Evolutionary conservation across 768 basidiomycete genomes (phyloP).

Genomic region (Amanita brunnescens): DNA sequence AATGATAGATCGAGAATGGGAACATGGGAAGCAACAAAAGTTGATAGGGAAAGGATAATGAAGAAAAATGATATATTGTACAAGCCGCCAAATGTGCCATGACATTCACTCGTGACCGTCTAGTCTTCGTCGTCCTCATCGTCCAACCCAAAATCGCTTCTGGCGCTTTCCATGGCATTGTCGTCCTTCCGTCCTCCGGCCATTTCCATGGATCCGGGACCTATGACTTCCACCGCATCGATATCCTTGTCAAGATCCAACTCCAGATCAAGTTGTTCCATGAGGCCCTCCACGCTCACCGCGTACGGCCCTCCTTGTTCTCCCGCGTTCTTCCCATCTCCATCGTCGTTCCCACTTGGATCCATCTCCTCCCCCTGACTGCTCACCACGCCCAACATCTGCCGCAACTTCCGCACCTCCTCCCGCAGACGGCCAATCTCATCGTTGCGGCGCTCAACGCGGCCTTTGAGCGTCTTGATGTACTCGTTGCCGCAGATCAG

Average conservation of each 20-base stretch:
- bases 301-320: background rate
- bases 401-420: conserved; percentile 57
- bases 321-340: background rate
- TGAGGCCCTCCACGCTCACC: conserved; percentile 1
- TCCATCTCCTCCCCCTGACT: conserved; percentile 12
- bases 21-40: too few relatives aligned
- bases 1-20: too few relatives aligned
- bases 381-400: conserved; percentile 23
- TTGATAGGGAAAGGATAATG: too few relatives aligned
- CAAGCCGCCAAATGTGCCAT: background rate
- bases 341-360: background rate
- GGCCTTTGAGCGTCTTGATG: conserved; percentile 65
- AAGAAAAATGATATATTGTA: background rate
- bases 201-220: too few relatives aligned
- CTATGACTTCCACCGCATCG: conserved; percentile 3
- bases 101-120: background rate
- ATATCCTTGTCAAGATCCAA: conserved; percentile 7
- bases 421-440: conserved; percentile 61
- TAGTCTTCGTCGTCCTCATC: conserved; percentile 5
- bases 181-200: background rate
- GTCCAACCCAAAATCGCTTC: background rate
- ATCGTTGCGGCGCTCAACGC: conserved; percentile 71
- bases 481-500: conserved; percentile 88
- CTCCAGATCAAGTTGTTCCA: conserved; percentile 5
- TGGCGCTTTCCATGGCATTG: background rate